Base-by-base conservation (phyloP, 805 yeast genomes). In the Zygosaccharomyces bisporus region DNA sequence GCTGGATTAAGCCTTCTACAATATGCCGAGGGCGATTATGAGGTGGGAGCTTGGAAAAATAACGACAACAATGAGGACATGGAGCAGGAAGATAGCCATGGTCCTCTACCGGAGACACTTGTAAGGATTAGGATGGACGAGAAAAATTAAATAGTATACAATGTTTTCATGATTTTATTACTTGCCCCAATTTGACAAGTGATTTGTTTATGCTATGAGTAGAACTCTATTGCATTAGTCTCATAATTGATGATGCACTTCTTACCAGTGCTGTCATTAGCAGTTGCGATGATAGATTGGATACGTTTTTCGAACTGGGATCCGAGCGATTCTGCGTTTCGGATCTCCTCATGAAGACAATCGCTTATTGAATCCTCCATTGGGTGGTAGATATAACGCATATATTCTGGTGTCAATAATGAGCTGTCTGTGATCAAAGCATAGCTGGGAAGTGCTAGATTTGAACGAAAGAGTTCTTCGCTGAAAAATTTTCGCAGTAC, bases 71-170 rank as follows among this genome's bases (percentile, higher is more conserved):
- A 55, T 10, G 44, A 52, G 1, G 63, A 62, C 24, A 69, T 64
- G n/a, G 63, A 58, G 33, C 54, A 57, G 21, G 49, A 50, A 6
- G 59, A 58, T 24, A 45, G 39, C 14, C 65, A 60, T 1, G 63
- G 68, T 2, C 83, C 86, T 1, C 62, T 79, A 35, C 87, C 90
- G 1, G 90, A 82, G 54, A 70, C 84, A 0, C 63, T 83, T 50
- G 83, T 83, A 3, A 68, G 90, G 39, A 71, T 83, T 24, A 70
- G 74, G 37, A 58, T 80, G 12, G 72, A 73, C 34, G 69, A 72
- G 21, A 44, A 41, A 10, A 32, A 44, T 24, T 41, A 19, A 18
- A 20, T 35, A 34, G 12, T 27, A 27, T 10, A 27, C 21, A 18
- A 18, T 13, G 34, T 20, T 47, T 35, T 18, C 39, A 27, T 32